These are phyloP conservation scores for Talaromyces islandicus DNA, from an alignment of 2,329 filamentous ascomycete genomes.

Conservation along the genomic window DNA sequence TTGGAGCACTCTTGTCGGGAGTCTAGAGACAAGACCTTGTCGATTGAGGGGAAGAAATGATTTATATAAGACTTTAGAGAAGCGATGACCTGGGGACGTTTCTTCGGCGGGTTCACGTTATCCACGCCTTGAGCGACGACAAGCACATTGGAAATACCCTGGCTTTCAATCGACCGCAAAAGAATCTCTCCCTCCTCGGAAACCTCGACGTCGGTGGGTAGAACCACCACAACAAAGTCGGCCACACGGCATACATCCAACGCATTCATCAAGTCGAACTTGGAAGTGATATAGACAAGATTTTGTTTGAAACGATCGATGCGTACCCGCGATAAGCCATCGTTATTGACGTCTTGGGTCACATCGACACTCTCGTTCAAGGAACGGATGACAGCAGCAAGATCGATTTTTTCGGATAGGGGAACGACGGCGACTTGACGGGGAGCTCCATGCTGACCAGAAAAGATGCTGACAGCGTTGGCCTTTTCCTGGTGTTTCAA, in stretches of 20 bases:
- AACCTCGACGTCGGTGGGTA: slow-evolving; percentile 71
- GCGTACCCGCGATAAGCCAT: slow-evolving; percentile 57
- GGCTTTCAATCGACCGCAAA: slow-evolving; percentile 79
- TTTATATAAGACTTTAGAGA: slow-evolving; percentile 90
- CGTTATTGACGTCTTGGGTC: slow-evolving; percentile 56
- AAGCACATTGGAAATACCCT: slow-evolving; percentile 90
- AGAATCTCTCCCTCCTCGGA: slow-evolving; percentile 80
- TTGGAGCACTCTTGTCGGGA: slow-evolving; percentile 87
- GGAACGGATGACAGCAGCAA: slow-evolving; percentile 58
- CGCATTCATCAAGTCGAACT: slow-evolving; percentile 67
- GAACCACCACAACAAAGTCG: slow-evolving; percentile 82
- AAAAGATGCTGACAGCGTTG: slow-evolving; percentile 72
- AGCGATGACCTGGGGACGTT: slow-evolving; percentile 65
- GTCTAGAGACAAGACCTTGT: slow-evolving; percentile 85
- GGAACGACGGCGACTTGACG: slow-evolving; percentile 84
- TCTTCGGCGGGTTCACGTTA: slow-evolving; percentile 71
- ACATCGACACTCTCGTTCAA: slow-evolving; percentile 78
- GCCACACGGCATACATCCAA: slow-evolving; percentile 82
- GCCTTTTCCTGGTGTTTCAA: slow-evolving; percentile 78
- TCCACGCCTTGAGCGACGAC: slow-evolving; percentile 77
- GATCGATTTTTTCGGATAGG: slow-evolving; percentile 67
- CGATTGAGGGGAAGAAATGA: slow-evolving; percentile 88
- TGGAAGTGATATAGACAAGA: slow-evolving; percentile 73
- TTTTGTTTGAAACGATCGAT: slow-evolving; percentile 94
- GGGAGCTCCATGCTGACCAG: slow-evolving; percentile 79